phyloP scores from a whole-genome alignment of 2,329 filamentous ascomycete genomes.

The Penicillium sp. region DNA sequence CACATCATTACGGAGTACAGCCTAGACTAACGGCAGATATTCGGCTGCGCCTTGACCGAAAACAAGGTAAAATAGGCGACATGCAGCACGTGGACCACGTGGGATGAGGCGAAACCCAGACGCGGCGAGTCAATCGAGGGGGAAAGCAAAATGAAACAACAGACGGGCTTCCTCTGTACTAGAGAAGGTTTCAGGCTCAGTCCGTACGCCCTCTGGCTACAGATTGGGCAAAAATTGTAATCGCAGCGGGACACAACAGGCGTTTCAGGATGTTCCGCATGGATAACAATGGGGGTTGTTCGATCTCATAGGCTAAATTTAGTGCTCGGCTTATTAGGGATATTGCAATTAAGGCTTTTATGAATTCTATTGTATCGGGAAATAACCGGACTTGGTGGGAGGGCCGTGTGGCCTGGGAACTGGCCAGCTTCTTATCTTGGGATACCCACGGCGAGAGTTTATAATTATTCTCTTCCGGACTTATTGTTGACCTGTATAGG shows the following conservation, averaged over 20 bases:
- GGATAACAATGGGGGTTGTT: neutral
- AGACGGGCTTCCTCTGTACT: neutral
- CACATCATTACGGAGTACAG: neutral
- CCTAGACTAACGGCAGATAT: neutral
- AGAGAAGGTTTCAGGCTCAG: conserved; percentile 6
- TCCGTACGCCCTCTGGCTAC: conserved; percentile 1
- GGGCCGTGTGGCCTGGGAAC: neutral
- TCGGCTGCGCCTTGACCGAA: conserved; percentile 4
- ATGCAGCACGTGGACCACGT: conserved; percentile 21
- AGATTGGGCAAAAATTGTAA: neutral
- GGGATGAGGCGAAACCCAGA: conserved; percentile 7
- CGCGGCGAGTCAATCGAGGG: neutral
- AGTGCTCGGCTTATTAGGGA: neutral
- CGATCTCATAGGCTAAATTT: neutral
- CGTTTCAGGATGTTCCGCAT: conserved; percentile 13
- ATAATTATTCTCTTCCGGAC: neutral
- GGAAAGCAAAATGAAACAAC: neutral
- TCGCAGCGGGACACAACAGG: conserved; percentile 1
- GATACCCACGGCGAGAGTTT: neutral
- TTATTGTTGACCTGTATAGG: neutral
- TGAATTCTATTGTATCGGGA: neutral
- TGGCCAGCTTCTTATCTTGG: conserved; percentile 1
- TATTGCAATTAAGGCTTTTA: neutral
- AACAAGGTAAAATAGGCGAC: conserved; percentile 17
- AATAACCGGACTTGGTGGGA: neutral